A percentile compares a stretch with the other conserved stretches of the same genome.
Conservation (phyloP, 2,329 filamentous ascomycete genomes). For the Pseudogymnoascus verrucosus region DNA sequence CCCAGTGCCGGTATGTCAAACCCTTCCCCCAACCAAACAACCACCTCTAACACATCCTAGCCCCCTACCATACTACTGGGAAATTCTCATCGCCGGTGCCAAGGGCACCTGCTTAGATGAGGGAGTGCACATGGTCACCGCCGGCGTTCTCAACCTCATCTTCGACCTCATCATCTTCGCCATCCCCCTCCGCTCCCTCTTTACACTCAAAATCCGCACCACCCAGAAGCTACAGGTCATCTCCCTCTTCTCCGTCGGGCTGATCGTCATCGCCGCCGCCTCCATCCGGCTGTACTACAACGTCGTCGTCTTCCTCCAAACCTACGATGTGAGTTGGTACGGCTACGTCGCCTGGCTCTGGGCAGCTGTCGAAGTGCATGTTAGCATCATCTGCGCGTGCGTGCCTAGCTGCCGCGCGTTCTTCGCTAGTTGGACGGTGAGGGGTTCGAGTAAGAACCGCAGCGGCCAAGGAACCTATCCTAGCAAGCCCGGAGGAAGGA, state of each 20-base stretch:
- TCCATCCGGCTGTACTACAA: conserved; percentile 1
- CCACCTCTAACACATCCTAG: background rate
- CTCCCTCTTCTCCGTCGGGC: background rate
- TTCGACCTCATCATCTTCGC: conserved; percentile 2
- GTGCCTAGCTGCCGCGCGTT: conserved; percentile 5
- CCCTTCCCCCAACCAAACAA: background rate
- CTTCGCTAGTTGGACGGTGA: conserved; percentile 2
- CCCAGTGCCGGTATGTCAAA: conserved; percentile 7
- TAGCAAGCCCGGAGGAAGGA: background rate
- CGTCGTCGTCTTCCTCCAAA: background rate
- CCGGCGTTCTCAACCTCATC: background rate
- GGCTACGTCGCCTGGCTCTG: background rate
- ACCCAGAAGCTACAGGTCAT: conserved; percentile 5
- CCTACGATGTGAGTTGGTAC: conserved; percentile 4
- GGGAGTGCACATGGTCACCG: background rate
- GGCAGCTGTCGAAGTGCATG: background rate
- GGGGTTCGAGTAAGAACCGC: background rate
- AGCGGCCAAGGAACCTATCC: background rate
- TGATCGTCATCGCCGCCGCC: conserved; percentile 1
- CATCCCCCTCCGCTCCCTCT: conserved; percentile 1
- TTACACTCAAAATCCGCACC: conserved; percentile 7
- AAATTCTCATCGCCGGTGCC: background rate
- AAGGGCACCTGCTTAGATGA: background rate
- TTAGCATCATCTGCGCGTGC: conserved; percentile 2
- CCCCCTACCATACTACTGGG: conserved; percentile 1